Conservation (phyloP, 2,329 filamentous ascomycete species). For the Venturia nashicola region DNA sequence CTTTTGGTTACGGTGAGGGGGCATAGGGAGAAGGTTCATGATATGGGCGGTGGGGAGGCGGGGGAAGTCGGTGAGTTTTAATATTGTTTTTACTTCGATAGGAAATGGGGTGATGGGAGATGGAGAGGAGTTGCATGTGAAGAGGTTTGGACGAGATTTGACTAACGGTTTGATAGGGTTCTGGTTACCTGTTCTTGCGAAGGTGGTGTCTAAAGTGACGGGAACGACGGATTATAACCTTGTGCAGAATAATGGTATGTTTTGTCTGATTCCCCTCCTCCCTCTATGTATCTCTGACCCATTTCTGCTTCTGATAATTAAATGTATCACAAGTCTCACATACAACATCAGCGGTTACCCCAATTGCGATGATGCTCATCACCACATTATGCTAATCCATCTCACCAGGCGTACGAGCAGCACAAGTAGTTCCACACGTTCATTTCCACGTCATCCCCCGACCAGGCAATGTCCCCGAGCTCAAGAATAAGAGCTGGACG, state of each 20-base stretch:
- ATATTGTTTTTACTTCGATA: not conserved
- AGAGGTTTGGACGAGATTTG: not conserved
- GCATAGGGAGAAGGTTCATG: constrained; percentile 68
- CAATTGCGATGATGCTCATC: not conserved
- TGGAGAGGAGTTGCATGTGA: not conserved
- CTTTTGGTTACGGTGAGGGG: constrained; percentile 66
- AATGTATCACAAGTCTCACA: not conserved
- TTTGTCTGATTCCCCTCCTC: not conserved
- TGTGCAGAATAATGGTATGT: constrained; percentile 78
- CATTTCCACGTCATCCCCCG: constrained; percentile 92
- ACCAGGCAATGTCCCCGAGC: constrained; percentile 43
- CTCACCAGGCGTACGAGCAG: constrained; percentile 58
- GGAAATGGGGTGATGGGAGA: not conserved
- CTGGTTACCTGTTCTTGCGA: constrained; percentile 58
- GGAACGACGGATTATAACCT: constrained; percentile 84
- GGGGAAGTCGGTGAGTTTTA: constrained; percentile 5
- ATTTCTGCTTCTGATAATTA: not conserved
- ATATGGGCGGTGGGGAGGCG: constrained; percentile 49
- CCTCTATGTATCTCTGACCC: not conserved
- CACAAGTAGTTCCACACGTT: constrained; percentile 85
- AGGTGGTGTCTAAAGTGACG: constrained; percentile 55
- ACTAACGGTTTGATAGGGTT: constrained; percentile 22
- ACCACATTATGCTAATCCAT: not conserved
- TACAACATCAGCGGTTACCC: not conserved
- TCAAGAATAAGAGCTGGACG: constrained; percentile 53